These are phyloP conservation scores for Rubia yunnanensis DNA, from an alignment of 257 asterid species.

Conservation along the genomic window DNA sequence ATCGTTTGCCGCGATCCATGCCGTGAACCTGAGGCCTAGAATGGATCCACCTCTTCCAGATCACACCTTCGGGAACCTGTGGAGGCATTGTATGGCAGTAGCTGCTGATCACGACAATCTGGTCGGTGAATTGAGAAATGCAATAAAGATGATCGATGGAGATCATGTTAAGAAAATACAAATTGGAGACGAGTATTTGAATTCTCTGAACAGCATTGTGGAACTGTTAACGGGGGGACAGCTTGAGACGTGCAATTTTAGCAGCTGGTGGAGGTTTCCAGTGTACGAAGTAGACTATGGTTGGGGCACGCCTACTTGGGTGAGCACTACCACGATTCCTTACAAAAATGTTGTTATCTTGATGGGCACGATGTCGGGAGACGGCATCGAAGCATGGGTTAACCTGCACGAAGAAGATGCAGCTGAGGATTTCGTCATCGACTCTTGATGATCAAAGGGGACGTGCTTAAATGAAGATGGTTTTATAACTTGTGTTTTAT, in stretches of 20 bases:
- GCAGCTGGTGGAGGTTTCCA: slow-evolving; percentile 46
- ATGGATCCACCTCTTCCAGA: slow-evolving; percentile 21
- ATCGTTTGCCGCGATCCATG: slow-evolving; percentile 17
- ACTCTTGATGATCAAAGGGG: too few species aligned
- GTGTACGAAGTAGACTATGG: slow-evolving; percentile 42
- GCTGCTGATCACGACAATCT: slow-evolving; percentile 12
- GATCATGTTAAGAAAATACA: slow-evolving; percentile 16
- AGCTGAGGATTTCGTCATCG: too few species aligned
- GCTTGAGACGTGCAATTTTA: slow-evolving; percentile 18
- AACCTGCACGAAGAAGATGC: too few species aligned
- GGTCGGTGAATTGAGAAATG: slow-evolving; percentile 16
- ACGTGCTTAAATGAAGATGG: too few species aligned
- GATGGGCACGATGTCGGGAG: too few species aligned
- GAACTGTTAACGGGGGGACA: slow-evolving; percentile 9
- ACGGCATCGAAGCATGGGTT: too few species aligned
- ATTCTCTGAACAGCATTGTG: neutral
- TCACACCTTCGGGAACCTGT: slow-evolving; percentile 22
- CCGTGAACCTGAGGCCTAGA: slow-evolving; percentile 28
- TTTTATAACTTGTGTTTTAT: too few species aligned
- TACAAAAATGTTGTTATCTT: too few species aligned
- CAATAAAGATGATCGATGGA: slow-evolving; percentile 19
- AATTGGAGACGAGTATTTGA: slow-evolving; percentile 10
- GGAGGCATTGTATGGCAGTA: slow-evolving; percentile 12
- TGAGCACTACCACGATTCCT: too few species aligned
- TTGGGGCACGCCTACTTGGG: slow-evolving; percentile 45